Percentiles rank a stretch among this genome's conserved stretches.
Evolutionary conservation across 331 rosid species (phyloP).

Genomic region (Erythrophleum ivorense): DNA sequence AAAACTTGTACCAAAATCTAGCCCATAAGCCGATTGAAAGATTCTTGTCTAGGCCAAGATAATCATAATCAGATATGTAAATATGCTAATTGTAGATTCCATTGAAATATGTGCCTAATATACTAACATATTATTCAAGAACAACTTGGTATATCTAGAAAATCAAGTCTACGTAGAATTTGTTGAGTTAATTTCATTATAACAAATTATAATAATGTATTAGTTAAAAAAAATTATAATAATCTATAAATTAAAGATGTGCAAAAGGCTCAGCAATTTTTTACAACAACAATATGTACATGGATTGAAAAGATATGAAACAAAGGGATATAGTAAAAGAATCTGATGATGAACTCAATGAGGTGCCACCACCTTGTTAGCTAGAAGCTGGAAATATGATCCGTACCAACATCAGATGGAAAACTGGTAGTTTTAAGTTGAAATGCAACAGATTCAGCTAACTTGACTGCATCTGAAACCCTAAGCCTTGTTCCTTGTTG

Average conservation of each 20-base stretch:
- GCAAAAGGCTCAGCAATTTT: slow-evolving; percentile 22
- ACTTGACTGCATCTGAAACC: slow-evolving; percentile 76
- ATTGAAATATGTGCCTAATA: neutral
- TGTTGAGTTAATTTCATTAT: neutral
- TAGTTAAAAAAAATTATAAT: neutral
- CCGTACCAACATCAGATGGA: slow-evolving; percentile 71
- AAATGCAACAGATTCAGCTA: slow-evolving; percentile 68
- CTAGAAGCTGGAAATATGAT: slow-evolving; percentile 74
- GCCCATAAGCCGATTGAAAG: too few species aligned
- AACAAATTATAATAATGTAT: neutral
- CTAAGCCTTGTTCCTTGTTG: slow-evolving; percentile 93
- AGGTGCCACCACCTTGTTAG: slow-evolving; percentile 21
- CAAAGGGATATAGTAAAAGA: slow-evolving; percentile 39
- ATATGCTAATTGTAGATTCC: neutral
- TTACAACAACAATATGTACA: slow-evolving; percentile 42
- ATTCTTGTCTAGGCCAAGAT: too few species aligned
- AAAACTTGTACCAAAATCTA: too few species aligned
- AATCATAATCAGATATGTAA: too few species aligned
- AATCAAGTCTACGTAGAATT: neutral
- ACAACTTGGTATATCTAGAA: neutral
- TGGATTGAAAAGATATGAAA: slow-evolving; percentile 20
- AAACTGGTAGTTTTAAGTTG: slow-evolving; percentile 46
- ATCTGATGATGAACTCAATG: slow-evolving; percentile 34
- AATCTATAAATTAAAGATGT: slow-evolving; percentile 8
- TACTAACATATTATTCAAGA: neutral